Evolutionary conservation across 2,329 filamentous ascomycete species (phyloP), one percentile per base, ranked within the genome.

Genomic region (Elsinoe ampelina): DNA sequence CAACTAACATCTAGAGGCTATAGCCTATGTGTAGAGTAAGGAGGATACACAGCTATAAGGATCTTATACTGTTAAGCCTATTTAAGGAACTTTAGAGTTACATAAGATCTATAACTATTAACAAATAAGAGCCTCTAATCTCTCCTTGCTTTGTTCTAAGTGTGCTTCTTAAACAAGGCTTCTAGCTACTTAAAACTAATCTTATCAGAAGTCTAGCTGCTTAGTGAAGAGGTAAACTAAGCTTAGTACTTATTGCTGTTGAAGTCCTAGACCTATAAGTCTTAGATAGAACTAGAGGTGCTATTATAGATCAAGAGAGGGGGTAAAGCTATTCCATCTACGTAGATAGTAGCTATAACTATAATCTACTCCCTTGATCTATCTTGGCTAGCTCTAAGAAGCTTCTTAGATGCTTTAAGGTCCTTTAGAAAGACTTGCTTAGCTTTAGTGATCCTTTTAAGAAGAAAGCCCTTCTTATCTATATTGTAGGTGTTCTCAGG

Each of bases 1-100:
- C 59, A 47, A 17, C 61, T 48, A 15, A 63, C 45, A 58, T 64
- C 61, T 11, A 63, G 43, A 34, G 61, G 62, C 58, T 63, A 58
- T 17, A 61, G 26, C 34, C 39, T 48, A 57, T 63, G 57, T n/a
- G 58, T 60, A 26, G 55, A 57, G 47, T 61, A 55, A 19, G 57
- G 42, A 34, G 55, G 50, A 30, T 32, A 47, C 15, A 58, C 36
- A 39, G 56, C 59, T 12, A 59, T 35, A 32, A 61, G 38, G 13
- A 59, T 58, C 55, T 42, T 59, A 22, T 61, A 38, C 26, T 34
- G 22, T 35, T 45, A 30, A 50, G 45, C 54, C 57, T 38, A 56
- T 43, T 59, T 38, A 20, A 60, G 32, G 54, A 57, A 60, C 42
- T 56, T 54, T 19, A 59, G 26, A 43, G 20, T 61, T n/a, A 55